phyloP scores from a whole-genome alignment of 768 basidiomycete genomes.

The Clathrus columnatus region DNA sequence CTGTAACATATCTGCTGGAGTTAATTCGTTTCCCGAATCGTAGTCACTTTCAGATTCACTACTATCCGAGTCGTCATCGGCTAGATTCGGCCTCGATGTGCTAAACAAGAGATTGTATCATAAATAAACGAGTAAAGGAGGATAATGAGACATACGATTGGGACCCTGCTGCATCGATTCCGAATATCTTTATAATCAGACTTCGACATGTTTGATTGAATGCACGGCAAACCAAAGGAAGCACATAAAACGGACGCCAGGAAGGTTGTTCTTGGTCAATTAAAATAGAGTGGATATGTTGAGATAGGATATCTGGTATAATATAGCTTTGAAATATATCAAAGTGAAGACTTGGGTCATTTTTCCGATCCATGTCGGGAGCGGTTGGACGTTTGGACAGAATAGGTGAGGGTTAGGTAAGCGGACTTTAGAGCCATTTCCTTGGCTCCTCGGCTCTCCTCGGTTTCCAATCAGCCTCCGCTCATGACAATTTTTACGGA shows the following conservation, averaged over 20 bases:
- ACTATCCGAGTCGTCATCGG: not conserved
- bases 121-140: not conserved
- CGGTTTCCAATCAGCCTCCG: too few species aligned
- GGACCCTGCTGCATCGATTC: not conserved
- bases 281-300: slow-evolving; percentile 1
- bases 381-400: too few species aligned
- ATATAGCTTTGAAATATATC: slow-evolving; percentile 7
- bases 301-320: slow-evolving; percentile 2
- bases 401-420: too few species aligned
- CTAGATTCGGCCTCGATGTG: not conserved
- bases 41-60: not conserved
- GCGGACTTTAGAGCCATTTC: too few species aligned
- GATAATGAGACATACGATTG: not conserved
- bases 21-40: not conserved
- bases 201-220: not conserved
- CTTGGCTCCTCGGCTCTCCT: too few species aligned
- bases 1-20: not conserved
- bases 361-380: not conserved
- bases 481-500: too few species aligned
- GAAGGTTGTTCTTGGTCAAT: not conserved
- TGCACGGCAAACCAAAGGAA: not conserved
- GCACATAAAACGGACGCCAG: slow-evolving; percentile 5
- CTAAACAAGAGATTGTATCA: not conserved
- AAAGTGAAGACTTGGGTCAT: not conserved
- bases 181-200: not conserved